phyloP scores from a whole-genome alignment of 2,329 filamentous ascomycete species.

The Nothopassalora personata region DNA sequence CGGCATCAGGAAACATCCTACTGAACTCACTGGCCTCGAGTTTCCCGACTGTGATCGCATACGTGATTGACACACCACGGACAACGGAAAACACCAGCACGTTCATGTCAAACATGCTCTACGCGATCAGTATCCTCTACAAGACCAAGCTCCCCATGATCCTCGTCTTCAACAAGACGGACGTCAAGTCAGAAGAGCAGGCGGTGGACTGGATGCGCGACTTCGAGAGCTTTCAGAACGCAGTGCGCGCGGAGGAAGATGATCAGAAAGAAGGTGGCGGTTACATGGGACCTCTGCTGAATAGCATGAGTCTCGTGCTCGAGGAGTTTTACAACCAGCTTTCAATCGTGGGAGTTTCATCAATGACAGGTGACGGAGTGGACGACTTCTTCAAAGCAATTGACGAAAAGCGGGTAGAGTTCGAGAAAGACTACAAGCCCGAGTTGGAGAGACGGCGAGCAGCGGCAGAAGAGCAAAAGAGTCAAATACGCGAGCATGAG shows the following conservation, averaged over 20 bases:
- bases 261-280: constrained; percentile 71
- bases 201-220: constrained; percentile 99
- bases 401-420: constrained; percentile 79
- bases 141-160: constrained; percentile 99
- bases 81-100: constrained; percentile 90
- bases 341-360: constrained; percentile 86
- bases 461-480: constrained; percentile 71
- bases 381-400: constrained; percentile 93
- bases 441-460: constrained; percentile 75
- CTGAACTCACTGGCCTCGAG: constrained; percentile 87
- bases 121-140: constrained; percentile 96
- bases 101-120: constrained; percentile 99
- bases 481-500: constrained; percentile 68
- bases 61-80: constrained; percentile 93
- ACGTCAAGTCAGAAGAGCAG: constrained; percentile 82
- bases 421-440: constrained; percentile 82
- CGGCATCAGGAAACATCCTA: constrained; percentile 86
- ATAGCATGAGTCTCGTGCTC: constrained; percentile 95
- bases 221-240: constrained; percentile 90
- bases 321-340: constrained; percentile 97
- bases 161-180: constrained; percentile 97
- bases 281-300: constrained; percentile 92
- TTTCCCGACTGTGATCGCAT: constrained; percentile 95
- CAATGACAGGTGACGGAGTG: constrained; percentile 85
- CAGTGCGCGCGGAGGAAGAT: constrained; percentile 74